Base-by-base conservation (phyloP, 2,329 filamentous ascomycete species). In the Aspergillus awamori region DNA sequence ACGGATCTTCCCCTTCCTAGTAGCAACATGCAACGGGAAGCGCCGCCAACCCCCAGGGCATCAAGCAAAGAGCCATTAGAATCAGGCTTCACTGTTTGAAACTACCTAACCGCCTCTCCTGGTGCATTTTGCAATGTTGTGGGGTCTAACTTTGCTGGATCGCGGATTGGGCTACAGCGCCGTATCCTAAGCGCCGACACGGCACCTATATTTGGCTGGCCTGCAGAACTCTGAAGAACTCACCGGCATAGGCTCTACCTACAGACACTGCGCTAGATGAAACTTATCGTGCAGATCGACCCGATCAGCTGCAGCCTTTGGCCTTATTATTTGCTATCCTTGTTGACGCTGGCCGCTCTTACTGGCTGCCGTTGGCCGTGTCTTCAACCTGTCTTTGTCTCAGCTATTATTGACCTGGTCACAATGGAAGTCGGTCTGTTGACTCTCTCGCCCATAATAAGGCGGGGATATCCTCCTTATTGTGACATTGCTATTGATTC, bases 111-210 rank as follows among this genome's bases (percentile, higher is more conserved):
- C 22, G 22, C 36, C 33, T 57, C 53, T 60, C 56, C 60, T 52
- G 55, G 10, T 58, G 36, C 22, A 10, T 53, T 48, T 45, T 52
- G 58, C 51, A 55, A n/a, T 20, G 7, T 45, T 39, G 38, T 53
- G 51, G 49, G 24, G 28, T 26, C 24, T 8, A 45, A 11, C 13
- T 13, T 26, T 36, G 20, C 22, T 22, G 30, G 4, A 17, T 41
- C 22, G 64, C 61, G 53, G 61, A 73, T 71, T 74, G 71, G 72
- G 56, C 63, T 45, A 61, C 49, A 62, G 53, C 56, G 53, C 52
- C 61, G 63, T 57, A 54, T 47, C 59, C 63, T 73, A 72, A 73
- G 72, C 72, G 72, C 61, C 72, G 62, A 58, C 61, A 49, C 22
- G 48, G 57, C 58, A 58, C 38, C 69, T 71, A 72, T 65, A 67